phyloP scores from a whole-genome alignment of 78 protist species.

The Polysphondylium violaceum region DNA sequence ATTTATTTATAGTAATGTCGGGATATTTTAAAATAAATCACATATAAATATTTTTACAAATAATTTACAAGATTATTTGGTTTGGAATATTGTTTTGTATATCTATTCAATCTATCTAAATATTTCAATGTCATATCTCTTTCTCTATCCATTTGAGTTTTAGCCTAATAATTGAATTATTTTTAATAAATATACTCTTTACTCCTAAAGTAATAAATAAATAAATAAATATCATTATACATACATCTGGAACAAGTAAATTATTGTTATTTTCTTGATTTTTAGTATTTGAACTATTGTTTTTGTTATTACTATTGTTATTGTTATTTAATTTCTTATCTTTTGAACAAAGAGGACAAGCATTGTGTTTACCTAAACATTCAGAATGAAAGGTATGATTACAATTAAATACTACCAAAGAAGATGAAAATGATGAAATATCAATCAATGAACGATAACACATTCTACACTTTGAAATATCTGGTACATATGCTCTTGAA shows the following conservation, averaged over 20 bases:
- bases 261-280: neutral
- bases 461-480: slow-evolving; percentile 19
- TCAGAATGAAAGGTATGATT: slow-evolving; percentile 51
- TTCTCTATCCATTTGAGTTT: too few relatives aligned
- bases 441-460: slow-evolving; percentile 53
- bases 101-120: too few relatives aligned
- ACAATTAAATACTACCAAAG: slow-evolving; percentile 20
- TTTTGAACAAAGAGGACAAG: slow-evolving; percentile 65
- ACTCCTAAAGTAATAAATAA: too few relatives aligned
- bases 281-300: neutral
- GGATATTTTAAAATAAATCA: too few relatives aligned
- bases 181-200: too few relatives aligned
- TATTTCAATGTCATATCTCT: too few relatives aligned
- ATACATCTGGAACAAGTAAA: neutral
- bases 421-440: neutral
- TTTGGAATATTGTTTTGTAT: too few relatives aligned
- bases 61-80: too few relatives aligned
- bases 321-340: too few relatives aligned
- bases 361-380: slow-evolving; percentile 66
- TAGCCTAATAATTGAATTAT: too few relatives aligned
- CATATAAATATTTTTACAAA: too few relatives aligned
- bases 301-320: neutral
- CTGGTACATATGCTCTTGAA: slow-evolving; percentile 52
- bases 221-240: neutral
- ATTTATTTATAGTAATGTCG: too few relatives aligned